Evolutionary conservation across 2,329 filamentous ascomycete genomes (phyloP).

Genomic region (Westerdykella aurantiaca): DNA sequence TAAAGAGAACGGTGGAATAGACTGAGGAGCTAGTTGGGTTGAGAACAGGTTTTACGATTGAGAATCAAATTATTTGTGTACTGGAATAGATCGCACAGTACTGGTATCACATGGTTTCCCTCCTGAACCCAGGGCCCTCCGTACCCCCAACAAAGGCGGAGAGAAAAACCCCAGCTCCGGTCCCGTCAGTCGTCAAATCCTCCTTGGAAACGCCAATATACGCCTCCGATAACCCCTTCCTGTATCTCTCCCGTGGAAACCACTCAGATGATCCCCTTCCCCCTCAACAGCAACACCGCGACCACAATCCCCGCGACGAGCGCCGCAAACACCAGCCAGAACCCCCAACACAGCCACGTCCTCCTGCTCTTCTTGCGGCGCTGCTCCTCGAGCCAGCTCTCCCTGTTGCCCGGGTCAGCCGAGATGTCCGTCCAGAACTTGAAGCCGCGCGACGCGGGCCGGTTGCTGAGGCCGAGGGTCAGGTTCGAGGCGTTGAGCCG

Average conservation of each 20-base stretch:
- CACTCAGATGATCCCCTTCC: constrained; percentile 43
- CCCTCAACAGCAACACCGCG: constrained; percentile 42
- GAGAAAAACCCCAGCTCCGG: background rate
- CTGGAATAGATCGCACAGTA: background rate
- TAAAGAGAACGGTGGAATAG: too few relatives aligned
- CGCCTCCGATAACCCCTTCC: background rate
- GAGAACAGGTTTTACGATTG: too few relatives aligned
- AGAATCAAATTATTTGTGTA: background rate
- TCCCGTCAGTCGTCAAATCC: background rate
- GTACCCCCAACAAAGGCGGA: background rate
- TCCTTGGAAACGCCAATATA: background rate
- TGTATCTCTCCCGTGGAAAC: constrained; percentile 50
- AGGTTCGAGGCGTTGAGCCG: constrained; percentile 16
- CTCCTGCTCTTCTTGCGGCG: constrained; percentile 44
- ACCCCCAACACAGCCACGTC: constrained; percentile 45
- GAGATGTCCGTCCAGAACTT: constrained; percentile 30
- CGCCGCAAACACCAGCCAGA: constrained; percentile 44
- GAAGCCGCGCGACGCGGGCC: constrained; percentile 20
- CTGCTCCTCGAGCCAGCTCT: constrained; percentile 51
- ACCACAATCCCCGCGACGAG: constrained; percentile 43
- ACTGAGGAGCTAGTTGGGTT: too few relatives aligned
- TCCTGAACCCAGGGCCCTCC: too few relatives aligned
- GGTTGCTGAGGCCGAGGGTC: constrained; percentile 19
- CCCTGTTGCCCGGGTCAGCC: constrained; percentile 35
- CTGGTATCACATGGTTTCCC: background rate